phyloP scores from a whole-genome alignment of 2,329 filamentous ascomycete genomes.

The Plectosphaerella cucumerina region DNA sequence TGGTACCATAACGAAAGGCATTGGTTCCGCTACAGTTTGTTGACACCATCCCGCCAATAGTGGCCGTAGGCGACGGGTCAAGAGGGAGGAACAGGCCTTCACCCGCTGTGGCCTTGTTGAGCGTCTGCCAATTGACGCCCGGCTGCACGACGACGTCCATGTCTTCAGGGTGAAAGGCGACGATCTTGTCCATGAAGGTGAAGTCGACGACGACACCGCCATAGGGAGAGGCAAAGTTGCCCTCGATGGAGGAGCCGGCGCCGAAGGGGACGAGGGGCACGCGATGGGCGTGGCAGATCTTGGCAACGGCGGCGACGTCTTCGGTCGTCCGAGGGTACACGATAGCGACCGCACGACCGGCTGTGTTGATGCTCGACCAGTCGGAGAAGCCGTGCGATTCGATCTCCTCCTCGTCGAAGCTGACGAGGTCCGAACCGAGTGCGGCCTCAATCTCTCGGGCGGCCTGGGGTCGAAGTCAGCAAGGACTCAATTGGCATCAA shows the following conservation, averaged over 20 bases:
- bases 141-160: conserved; percentile 72
- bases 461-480: background rate
- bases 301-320: conserved; percentile 60
- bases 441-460: conserved; percentile 4
- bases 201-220: conserved; percentile 70
- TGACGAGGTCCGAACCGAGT: conserved; percentile 57
- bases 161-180: conserved; percentile 61
- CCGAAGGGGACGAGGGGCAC: conserved; percentile 69
- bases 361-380: conserved; percentile 65
- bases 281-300: conserved; percentile 55
- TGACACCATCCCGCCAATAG: conserved; percentile 58
- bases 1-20: conserved; percentile 64
- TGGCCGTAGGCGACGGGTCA: conserved; percentile 60
- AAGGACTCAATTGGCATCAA: background rate
- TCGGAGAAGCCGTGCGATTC: conserved; percentile 64
- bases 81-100: conserved; percentile 65
- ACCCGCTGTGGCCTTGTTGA: conserved; percentile 60
- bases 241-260: conserved; percentile 69
- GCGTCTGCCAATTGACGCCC: conserved; percentile 61
- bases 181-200: conserved; percentile 60
- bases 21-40: conserved; percentile 64
- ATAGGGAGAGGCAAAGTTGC: conserved; percentile 63
- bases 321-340: conserved; percentile 61
- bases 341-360: conserved; percentile 59
- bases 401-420: conserved; percentile 60